phyloP scores from a whole-genome alignment of 495 filamentous ascomycete species.

The Geoglossum glabrum region DNA sequence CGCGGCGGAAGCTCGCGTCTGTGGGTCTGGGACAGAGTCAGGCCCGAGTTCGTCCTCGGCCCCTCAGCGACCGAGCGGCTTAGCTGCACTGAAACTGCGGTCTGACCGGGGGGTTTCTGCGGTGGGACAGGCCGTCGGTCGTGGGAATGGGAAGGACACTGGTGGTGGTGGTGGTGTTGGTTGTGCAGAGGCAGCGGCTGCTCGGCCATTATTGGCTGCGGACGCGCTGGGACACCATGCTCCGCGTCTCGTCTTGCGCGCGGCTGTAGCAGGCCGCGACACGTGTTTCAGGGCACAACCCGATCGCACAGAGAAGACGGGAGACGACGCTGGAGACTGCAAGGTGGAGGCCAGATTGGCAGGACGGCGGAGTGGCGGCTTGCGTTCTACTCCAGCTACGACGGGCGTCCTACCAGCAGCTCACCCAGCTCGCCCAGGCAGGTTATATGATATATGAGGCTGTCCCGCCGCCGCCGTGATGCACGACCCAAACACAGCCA shows the following conservation, averaged over 20 bases:
- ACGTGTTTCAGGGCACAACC: not conserved
- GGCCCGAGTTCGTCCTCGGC: not conserved
- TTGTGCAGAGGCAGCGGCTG: not conserved
- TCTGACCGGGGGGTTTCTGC: not conserved
- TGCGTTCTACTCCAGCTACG: too few species aligned
- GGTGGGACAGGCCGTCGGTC: not conserved
- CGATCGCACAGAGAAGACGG: too few species aligned
- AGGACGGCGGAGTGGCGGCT: too few species aligned
- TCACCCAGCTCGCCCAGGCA: too few species aligned
- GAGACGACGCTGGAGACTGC: too few species aligned
- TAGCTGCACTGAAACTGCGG: not conserved
- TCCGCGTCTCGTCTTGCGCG: not conserved
- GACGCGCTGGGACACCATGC: not conserved
- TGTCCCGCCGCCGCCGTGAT: too few species aligned
- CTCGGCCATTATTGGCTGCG: not conserved
- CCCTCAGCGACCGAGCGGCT: not conserved
- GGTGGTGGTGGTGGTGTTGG: not conserved
- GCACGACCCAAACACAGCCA: too few species aligned
- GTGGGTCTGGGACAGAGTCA: not conserved
- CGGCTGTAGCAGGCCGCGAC: not conserved
- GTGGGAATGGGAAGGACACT: not conserved
- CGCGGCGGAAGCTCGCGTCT: not conserved
- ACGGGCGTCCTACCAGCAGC: too few species aligned
- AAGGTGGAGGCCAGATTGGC: too few species aligned
- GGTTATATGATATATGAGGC: too few species aligned